These are phyloP conservation scores for Wickerhamiella lipophila DNA, from an alignment of 805 yeast species.

Conservation along the genomic window DNA sequence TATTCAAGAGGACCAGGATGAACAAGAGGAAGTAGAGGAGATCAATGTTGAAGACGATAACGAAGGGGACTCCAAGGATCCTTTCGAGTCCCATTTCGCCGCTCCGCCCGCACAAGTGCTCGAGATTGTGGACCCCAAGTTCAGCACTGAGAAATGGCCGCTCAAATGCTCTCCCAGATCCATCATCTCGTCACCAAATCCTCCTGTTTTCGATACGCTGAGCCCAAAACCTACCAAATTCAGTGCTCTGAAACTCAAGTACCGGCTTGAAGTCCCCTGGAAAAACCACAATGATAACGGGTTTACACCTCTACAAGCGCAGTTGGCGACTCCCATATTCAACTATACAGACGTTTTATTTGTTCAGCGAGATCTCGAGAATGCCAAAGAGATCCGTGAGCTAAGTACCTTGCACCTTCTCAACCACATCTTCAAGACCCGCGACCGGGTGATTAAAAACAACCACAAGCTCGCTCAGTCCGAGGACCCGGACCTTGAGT, in stretches of 20 bases:
- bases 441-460: slow-evolving; percentile 73
- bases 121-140: slow-evolving; percentile 23
- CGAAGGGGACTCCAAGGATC: slow-evolving; percentile 41
- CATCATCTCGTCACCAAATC: background rate
- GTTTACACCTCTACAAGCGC: slow-evolving; percentile 36
- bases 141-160: slow-evolving; percentile 15
- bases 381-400: slow-evolving; percentile 43
- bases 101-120: slow-evolving; percentile 25
- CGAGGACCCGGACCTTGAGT: slow-evolving; percentile 23
- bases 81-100: slow-evolving; percentile 68
- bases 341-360: slow-evolving; percentile 59
- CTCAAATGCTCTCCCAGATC: background rate
- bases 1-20: slow-evolving; percentile 11
- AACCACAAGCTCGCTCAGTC: slow-evolving; percentile 41
- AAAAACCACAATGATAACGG: slow-evolving; percentile 24
- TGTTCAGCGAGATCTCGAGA: slow-evolving; percentile 42
- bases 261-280: slow-evolving; percentile 30
- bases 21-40: slow-evolving; percentile 23
- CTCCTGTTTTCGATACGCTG: slow-evolving; percentile 11
- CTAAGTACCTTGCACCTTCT: slow-evolving; percentile 58
- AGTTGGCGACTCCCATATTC: slow-evolving; percentile 51
- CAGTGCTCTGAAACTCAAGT: slow-evolving; percentile 29
- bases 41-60: slow-evolving; percentile 31
- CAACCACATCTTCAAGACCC: slow-evolving; percentile 75
- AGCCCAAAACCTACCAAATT: slow-evolving; percentile 28